Evolutionary conservation across 2,329 filamentous ascomycete genomes (phyloP).

Genomic region (Daldinia sp.): DNA sequence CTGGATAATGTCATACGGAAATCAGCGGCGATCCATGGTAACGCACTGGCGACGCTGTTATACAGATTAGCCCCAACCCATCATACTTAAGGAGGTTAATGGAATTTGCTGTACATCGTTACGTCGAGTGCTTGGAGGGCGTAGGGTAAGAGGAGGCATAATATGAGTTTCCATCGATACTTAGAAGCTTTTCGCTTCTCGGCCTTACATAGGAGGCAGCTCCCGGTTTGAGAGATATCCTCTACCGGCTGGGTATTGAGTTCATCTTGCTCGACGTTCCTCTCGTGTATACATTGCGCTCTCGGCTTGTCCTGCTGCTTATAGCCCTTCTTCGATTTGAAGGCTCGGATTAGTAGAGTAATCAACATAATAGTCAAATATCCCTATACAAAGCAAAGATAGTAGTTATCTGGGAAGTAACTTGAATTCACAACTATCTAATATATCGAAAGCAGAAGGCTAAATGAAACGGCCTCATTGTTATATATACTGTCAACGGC

Average conservation of each 20-base stretch:
- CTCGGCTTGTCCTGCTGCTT: constrained; percentile 8
- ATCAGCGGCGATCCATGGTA: constrained; percentile 73
- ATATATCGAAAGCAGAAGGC: background rate
- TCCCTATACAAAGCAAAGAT: background rate
- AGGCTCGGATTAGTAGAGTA: constrained; percentile 8
- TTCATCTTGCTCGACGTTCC: constrained; percentile 12
- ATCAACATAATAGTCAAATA: constrained; percentile 27
- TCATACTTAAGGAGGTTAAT: background rate
- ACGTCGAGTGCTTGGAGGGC: constrained; percentile 72
- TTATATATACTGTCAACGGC: background rate
- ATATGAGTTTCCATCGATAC: constrained; percentile 70
- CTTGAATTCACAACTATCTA: constrained; percentile 1
- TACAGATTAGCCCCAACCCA: background rate
- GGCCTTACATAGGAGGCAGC: constrained; percentile 51
- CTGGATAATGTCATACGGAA: constrained; percentile 61
- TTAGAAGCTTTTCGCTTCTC: constrained; percentile 52
- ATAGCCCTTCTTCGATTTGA: constrained; percentile 11
- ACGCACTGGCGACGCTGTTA: constrained; percentile 63
- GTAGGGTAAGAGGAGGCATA: constrained; percentile 70
- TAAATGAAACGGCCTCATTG: background rate
- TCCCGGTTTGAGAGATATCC: constrained; percentile 1
- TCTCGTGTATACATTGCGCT: constrained; percentile 32
- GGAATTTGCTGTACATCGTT: constrained; percentile 63
- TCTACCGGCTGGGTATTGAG: constrained; percentile 6
- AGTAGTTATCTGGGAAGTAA: too few relatives aligned